phyloP scores from a whole-genome alignment of 495 filamentous ascomycete genomes.

The Mycothermus thermophilus region DNA sequence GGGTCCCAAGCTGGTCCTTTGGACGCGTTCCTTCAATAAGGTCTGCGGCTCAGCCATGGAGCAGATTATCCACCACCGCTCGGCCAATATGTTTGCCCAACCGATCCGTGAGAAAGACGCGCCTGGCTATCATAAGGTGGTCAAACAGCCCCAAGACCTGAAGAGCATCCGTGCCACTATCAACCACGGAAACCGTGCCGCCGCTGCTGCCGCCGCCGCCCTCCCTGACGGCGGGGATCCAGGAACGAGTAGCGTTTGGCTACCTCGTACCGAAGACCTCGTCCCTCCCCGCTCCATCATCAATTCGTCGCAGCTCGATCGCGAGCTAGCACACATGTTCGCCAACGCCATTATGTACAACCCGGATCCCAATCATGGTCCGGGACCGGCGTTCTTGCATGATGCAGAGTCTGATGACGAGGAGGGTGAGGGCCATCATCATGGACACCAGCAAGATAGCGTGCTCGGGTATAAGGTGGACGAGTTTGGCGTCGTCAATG shows the following conservation, averaged over 20 bases:
- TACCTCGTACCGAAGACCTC: conserved; percentile 58
- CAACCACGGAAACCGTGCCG: conserved; percentile 58
- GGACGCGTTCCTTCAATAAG: conserved; percentile 63
- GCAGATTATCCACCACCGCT: conserved; percentile 70
- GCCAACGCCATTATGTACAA: conserved; percentile 98
- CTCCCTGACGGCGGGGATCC: conserved; percentile 30
- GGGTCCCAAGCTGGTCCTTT: conserved; percentile 47
- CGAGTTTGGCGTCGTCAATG: conserved; percentile 68
- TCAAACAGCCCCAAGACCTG: conserved; percentile 76
- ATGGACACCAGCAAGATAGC: conserved; percentile 18
- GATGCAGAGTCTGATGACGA: conserved; percentile 16
- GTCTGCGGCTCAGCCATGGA: conserved; percentile 69
- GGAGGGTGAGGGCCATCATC: conserved; percentile 15
- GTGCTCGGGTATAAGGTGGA: conserved; percentile 42
- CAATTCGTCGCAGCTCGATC: conserved; percentile 87
- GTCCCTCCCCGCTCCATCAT: conserved; percentile 83
- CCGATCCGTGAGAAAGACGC: conserved; percentile 76
- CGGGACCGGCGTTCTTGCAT: conserved; percentile 44
- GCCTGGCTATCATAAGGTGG: conserved; percentile 75
- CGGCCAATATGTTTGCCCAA: conserved; percentile 73
- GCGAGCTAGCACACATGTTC: conserved; percentile 94
- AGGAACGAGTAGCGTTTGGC: conserved; percentile 39
- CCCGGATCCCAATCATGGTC: conserved; percentile 52
- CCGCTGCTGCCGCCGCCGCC: conserved; percentile 45
- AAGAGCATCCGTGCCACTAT: conserved; percentile 75